Percentiles rank a stretch among this genome's conserved stretches.
Conservation (phyloP, 2,329 filamentous ascomycete genomes). For the Arthrobotrys conoides region DNA sequence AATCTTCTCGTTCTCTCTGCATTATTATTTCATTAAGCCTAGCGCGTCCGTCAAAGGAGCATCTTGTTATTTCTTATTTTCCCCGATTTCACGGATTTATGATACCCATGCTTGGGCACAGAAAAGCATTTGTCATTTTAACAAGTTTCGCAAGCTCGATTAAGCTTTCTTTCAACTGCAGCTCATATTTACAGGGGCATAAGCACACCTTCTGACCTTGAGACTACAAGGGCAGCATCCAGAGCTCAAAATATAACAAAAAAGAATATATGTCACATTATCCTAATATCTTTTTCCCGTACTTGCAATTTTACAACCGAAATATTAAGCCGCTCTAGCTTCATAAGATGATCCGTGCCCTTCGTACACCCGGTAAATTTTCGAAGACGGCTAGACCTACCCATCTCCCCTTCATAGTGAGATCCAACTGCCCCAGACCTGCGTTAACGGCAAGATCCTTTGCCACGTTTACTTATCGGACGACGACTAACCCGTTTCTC, state of each 20-base stretch:
- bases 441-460: conserved; percentile 17
- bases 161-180: conserved; percentile 7
- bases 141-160: background rate
- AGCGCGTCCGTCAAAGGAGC: conserved; percentile 14
- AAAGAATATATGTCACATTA: conserved; percentile 14
- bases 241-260: background rate
- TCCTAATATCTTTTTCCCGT: background rate
- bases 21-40: background rate
- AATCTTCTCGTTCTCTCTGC: background rate
- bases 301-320: conserved; percentile 20
- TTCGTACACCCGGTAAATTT: conserved; percentile 25
- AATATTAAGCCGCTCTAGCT: conserved; percentile 32
- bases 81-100: conserved; percentile 32
- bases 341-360: conserved; percentile 31
- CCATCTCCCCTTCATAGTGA: conserved; percentile 1
- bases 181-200: background rate
- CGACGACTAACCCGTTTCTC: conserved; percentile 43
- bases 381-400: background rate
- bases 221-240: background rate
- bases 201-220: background rate
- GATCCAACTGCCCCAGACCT: conserved; percentile 9
- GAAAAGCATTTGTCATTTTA: conserved; percentile 52
- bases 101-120: conserved; percentile 60
- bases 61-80: conserved; percentile 11
- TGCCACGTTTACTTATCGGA: conserved; percentile 50